phyloP scores from a whole-genome alignment of 257 asterid species.

The Marsdenia floribunda region DNA sequence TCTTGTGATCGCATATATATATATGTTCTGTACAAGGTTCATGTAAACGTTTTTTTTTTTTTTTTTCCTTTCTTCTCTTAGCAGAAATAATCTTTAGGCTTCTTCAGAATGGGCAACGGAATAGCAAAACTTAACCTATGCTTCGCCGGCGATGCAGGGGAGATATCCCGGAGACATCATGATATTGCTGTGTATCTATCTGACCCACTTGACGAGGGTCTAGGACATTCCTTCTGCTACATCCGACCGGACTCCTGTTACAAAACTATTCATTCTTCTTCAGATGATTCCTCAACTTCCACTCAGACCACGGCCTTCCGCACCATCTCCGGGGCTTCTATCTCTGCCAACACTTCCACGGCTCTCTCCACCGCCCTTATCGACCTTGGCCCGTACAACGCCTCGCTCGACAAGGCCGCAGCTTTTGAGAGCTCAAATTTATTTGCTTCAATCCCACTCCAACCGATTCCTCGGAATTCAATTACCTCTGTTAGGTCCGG shows the following conservation, averaged over 20 bases:
- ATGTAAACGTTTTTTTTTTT: background rate
- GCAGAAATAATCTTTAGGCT: background rate
- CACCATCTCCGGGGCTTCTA: conserved; percentile 91
- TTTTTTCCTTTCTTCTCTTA: background rate
- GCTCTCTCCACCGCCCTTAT: conserved; percentile 64
- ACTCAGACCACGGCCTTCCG: conserved; percentile 48
- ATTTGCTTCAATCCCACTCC: conserved; percentile 87
- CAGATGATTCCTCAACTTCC: conserved; percentile 40
- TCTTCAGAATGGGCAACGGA: conserved; percentile 64
- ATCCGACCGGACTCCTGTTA: conserved; percentile 58
- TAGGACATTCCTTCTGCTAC: conserved; percentile 94
- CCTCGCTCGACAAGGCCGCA: conserved; percentile 63
- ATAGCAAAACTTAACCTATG: conserved; percentile 50
- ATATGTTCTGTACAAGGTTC: background rate
- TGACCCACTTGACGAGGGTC: conserved; percentile 74
- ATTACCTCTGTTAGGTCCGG: conserved; percentile 46
- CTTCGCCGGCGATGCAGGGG: conserved; percentile 82
- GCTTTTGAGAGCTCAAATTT: conserved; percentile 87
- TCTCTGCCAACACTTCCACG: conserved; percentile 84
- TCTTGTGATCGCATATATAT: background rate
- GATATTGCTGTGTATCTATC: conserved; percentile 39
- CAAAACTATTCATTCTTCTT: conserved; percentile 32
- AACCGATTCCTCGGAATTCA: conserved; percentile 52
- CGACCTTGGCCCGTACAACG: conserved; percentile 37
- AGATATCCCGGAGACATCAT: conserved; percentile 63